A percentile compares a stretch with the other conserved stretches of the same genome.
phyloP scores from a whole-genome alignment of 2,329 filamentous ascomycete genomes.

The Pyrenophora graminea region DNA sequence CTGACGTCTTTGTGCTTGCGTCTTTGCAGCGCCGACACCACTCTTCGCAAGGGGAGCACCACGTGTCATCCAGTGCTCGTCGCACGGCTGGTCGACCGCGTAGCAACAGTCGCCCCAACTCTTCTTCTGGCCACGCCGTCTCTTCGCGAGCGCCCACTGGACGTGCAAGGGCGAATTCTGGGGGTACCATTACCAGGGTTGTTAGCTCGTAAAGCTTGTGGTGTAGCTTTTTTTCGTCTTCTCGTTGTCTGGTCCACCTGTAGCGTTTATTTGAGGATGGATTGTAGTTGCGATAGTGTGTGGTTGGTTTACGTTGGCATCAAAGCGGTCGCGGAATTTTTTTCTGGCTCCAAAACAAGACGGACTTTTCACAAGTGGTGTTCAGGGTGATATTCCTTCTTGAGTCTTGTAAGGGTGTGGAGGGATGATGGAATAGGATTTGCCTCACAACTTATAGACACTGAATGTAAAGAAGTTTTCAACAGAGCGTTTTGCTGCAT shows the following conservation, averaged over 20 bases:
- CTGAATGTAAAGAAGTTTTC: conserved; percentile 31
- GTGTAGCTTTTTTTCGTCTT: conserved; percentile 1
- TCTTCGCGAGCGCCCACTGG: conserved; percentile 34
- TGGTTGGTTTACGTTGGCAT: conserved; percentile 23
- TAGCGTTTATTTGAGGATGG: conserved; percentile 14
- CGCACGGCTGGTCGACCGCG: conserved; percentile 43
- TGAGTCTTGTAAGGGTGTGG: neutral
- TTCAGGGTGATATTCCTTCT: conserved; percentile 14
- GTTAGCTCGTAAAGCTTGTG: conserved; percentile 8
- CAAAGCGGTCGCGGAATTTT: conserved; percentile 20
- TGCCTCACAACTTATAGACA: conserved; percentile 27
- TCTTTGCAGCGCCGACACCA: conserved; percentile 45
- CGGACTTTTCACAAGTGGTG: conserved; percentile 22
- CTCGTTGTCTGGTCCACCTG: conserved; percentile 6
- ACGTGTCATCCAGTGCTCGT: conserved; percentile 36
- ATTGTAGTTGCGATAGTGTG: conserved; percentile 19
- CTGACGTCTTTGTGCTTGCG: conserved; percentile 47
- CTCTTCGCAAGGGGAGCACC: conserved; percentile 43
- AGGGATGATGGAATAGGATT: conserved; percentile 9
- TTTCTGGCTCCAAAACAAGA: conserved; percentile 29
- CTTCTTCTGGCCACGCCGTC: conserved; percentile 36
- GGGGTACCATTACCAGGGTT: conserved; percentile 36
- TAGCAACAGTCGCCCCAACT: conserved; percentile 48
- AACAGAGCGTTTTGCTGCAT: neutral
- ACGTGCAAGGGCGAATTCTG: conserved; percentile 39